Evolutionary conservation across 1,284 basidiomycete species (phyloP), one percentile per base, ranked within the genome.

Genomic region (Coniophora puteana): DNA sequence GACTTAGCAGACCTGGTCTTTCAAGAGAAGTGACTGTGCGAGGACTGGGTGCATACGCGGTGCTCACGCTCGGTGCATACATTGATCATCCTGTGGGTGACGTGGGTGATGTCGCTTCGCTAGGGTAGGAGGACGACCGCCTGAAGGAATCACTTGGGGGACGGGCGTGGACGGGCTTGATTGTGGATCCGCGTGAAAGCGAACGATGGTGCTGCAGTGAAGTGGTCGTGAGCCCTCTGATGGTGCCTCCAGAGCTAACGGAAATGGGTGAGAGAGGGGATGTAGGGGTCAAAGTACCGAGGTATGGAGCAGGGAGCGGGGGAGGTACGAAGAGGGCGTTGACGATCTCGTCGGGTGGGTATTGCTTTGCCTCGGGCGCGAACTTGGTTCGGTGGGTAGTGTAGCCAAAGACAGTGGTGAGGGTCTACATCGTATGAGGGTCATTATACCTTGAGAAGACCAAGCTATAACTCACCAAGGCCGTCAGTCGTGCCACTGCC

Each of bases 391-490:
- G 80, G 49, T 81, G 78, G 1, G 76, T 71, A 11, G 68, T 55
- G 42, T 78, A 62, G 23, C 78, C 76, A 57, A 88, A 80, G 7
- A 85, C 57, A 21, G 70, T 67, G 33, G 71, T 70, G 22, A 86
- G 58, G 14, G 73, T 77, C 83, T 86, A 32, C 28, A 45, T n/a
- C 17, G 28, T 18, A 17, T 49, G 29, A 22, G 17, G 32, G 10
- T 17, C 32, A 34, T 31, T 10, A 39, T n/a, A 8, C 14, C n/a
- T 10, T 14, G 21, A 42, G 41, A 26, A 26, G 16, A 17, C n/a
- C n/a, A n/a, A n/a, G n/a, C n/a, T n/a, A n/a, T n/a, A n/a, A n/a
- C n/a, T n/a, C n/a, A n/a, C n/a, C n/a, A n/a, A n/a, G n/a, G n/a
- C n/a, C n/a, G n/a, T n/a, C n/a, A n/a, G n/a, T n/a, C n/a, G n/a